Conservation (phyloP, 164 flowering plant species). For the Malania oleifera region DNA sequence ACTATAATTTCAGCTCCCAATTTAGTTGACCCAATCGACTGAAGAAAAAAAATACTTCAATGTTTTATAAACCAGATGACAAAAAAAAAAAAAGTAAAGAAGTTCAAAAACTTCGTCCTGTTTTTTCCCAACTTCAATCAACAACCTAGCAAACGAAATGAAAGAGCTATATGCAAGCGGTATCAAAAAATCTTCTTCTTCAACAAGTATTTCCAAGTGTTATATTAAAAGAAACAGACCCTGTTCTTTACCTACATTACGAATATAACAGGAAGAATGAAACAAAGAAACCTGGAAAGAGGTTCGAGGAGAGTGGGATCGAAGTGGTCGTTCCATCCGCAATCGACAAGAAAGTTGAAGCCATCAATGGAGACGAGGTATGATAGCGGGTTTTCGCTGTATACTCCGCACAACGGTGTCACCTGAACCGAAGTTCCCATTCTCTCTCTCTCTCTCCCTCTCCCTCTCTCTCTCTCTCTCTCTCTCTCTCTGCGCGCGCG, state of each 20-base stretch:
- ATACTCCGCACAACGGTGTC: constrained; percentile 82
- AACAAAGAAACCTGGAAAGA: constrained; percentile 57
- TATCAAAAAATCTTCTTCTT: too few species aligned
- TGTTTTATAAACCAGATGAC: too few species aligned
- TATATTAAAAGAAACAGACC: too few species aligned
- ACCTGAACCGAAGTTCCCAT: constrained; percentile 99
- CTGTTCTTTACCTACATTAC: too few species aligned
- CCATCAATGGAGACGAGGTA: constrained; percentile 82
- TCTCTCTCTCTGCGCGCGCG: too few species aligned
- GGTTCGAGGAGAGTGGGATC: constrained; percentile 75
- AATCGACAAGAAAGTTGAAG: constrained; percentile 88
- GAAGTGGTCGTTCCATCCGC: constrained; percentile 97
- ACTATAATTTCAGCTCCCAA: too few species aligned
- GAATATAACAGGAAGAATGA: constrained; percentile 1
- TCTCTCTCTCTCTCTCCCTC: constrained; percentile 2
- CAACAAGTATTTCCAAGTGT: too few species aligned
- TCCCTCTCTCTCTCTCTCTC: too few species aligned
- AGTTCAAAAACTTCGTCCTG: neutral
- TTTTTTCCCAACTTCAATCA: neutral
- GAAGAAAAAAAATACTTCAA: too few species aligned
- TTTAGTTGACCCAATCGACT: too few species aligned
- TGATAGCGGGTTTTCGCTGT: constrained; percentile 80
- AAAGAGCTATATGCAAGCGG: neutral
- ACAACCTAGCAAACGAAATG: constrained; percentile 2
- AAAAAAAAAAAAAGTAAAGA: neutral